Percentiles rank a stretch among this genome's conserved stretches.
phyloP scores from a whole-genome alignment of 768 basidiomycete species.

The Xanthoconium stramineum region DNA sequence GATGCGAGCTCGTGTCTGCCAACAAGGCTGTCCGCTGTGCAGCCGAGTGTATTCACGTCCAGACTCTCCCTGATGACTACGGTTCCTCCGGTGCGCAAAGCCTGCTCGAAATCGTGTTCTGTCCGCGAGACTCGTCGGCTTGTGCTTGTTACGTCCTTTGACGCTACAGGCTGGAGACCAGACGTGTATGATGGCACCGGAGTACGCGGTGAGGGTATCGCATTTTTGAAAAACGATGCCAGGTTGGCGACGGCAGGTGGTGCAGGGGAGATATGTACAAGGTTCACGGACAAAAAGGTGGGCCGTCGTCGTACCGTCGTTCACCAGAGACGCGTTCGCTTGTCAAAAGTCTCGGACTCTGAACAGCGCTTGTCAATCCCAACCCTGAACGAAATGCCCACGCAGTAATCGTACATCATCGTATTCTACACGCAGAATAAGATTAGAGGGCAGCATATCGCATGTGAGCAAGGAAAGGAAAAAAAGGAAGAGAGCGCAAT shows the following conservation, averaged over 20 bases:
- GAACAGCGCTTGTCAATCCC: conserved; percentile 13
- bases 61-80: conserved; percentile 66
- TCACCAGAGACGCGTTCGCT: conserved; percentile 8
- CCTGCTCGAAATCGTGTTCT: conserved; percentile 82
- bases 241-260: conserved; percentile 43
- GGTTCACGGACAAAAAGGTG: background rate
- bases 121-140: conserved; percentile 64
- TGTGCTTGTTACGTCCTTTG: conserved; percentile 42
- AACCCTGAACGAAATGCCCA: conserved; percentile 25
- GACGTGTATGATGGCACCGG: conserved; percentile 45
- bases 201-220: conserved; percentile 43
- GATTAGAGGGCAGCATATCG: conserved; percentile 31
- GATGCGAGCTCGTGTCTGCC: conserved; percentile 39
- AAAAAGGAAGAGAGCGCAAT: conserved; percentile 20
- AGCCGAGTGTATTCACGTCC: conserved; percentile 65
- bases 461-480: conserved; percentile 19
- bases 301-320: conserved; percentile 11
- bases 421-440: conserved; percentile 33
- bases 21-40: conserved; percentile 40
- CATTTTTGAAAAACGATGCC: conserved; percentile 64
- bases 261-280: background rate
- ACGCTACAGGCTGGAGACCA: conserved; percentile 56
- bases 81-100: conserved; percentile 63
- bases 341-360: background rate
- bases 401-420: conserved; percentile 21